Evolutionary conservation across 192 early-diverging fungal species (phyloP), one percentile per base, ranked within the genome.

Genomic region (Dispira simplex): DNA sequence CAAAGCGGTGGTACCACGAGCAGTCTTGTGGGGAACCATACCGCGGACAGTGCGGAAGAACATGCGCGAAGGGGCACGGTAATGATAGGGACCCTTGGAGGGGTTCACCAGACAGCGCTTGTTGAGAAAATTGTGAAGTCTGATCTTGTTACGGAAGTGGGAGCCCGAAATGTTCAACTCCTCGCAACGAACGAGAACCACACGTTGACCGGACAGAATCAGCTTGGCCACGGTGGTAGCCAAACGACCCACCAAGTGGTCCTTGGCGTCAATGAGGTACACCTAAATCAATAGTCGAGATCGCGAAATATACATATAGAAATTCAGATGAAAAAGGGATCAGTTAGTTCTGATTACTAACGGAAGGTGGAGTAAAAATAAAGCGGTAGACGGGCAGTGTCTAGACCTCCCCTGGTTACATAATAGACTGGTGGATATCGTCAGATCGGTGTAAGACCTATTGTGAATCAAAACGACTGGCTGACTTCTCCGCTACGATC

Each of bases 131-230:
- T 82, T 82, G 74, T 93, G 88, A 83, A 91, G 91, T 83, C 87
- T 91, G 73, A 98, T 82, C 89, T 99, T 99, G 93, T 97, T 97
- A 73, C 96, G 84, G 89, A 96, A 98, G 89, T 92, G 98, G 67
- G 89, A 83, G 68, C 96, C 96, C 69, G 91, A 86, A 64, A 99
- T 90, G 79, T 97, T 96, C 77, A 99, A 83, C 75, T 95, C 95
- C 83, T 99, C 96, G 78, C 91, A 92, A 72, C 96, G 92, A 69
- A 99, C 95, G 72, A 99, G 78, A 68, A 92, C 92, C 68, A 99
- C 84, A 79, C 85, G 88, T 84, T 99, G 93, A 69, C 96, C 96
- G 79, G 88, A 90, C 67, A 99, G 88, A 68, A 89, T 78, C 85
- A 98, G 90, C 88, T 99, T 97, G 77, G 96, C 91, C 68, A 97